Percentiles rank a stretch among this genome's conserved stretches.
Conservation (phyloP, 2,329 filamentous ascomycete species). For the Aspergillus sp. region DNA sequence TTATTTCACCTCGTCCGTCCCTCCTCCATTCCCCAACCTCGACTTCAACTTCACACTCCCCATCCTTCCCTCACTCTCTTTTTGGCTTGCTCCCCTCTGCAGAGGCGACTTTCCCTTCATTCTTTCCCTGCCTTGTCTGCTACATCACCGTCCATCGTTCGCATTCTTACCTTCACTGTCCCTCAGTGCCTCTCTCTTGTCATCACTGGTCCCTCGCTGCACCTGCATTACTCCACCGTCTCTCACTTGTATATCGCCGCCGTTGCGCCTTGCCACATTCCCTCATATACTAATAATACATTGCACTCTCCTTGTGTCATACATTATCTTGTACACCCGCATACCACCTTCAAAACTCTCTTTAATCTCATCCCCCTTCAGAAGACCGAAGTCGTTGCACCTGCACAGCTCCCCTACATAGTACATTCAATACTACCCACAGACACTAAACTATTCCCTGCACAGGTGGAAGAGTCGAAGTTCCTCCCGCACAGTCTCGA, state of each 20-base stretch:
- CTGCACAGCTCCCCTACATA: not conserved
- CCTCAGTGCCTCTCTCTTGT: not conserved
- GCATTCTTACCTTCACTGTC: conserved; percentile 13
- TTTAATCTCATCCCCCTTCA: conserved; percentile 13
- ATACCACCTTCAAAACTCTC: conserved; percentile 1
- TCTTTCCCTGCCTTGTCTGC: conserved; percentile 20
- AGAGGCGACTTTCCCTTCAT: conserved; percentile 24
- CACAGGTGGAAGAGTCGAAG: conserved; percentile 35
- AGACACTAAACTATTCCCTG: conserved; percentile 25
- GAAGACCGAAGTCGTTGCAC: not conserved
- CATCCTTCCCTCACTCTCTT: conserved; percentile 24
- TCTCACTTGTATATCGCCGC: conserved; percentile 8
- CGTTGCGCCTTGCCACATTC: conserved; percentile 12
- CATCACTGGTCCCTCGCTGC: conserved; percentile 7
- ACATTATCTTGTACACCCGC: conserved; percentile 4
- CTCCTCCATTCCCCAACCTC: conserved; percentile 34
- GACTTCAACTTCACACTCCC: conserved; percentile 23
- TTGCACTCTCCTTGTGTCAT: conserved; percentile 7
- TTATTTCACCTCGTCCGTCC: conserved; percentile 44
- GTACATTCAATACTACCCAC: conserved; percentile 3
- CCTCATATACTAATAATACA: conserved; percentile 7
- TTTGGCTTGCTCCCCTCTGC: conserved; percentile 18
- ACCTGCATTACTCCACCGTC: not conserved
- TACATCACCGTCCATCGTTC: conserved; percentile 10
- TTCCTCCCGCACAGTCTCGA: conserved; percentile 27